Conservation (phyloP, 208 protist species). For the Borovskyia barvae region DNA sequence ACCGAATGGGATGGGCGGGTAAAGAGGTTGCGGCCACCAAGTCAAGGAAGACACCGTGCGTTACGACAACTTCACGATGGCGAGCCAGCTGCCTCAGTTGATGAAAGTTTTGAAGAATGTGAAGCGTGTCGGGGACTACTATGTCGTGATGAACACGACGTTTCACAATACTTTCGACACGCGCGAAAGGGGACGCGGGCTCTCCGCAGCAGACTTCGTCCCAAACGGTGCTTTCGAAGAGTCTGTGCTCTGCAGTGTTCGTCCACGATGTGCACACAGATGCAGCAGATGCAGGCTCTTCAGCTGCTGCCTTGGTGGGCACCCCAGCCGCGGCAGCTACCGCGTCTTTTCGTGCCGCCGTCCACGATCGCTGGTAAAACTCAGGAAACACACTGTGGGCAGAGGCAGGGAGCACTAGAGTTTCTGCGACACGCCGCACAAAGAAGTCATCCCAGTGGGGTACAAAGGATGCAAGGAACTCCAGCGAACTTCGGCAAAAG, state of each 20-base stretch:
- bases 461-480: constrained; percentile 45
- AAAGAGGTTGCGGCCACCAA: constrained; percentile 33
- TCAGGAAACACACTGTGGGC: constrained; percentile 63
- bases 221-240: no score
- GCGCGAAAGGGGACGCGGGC: constrained; percentile 9
- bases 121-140: constrained; percentile 68
- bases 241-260: constrained; percentile 12
- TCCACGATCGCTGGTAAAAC: constrained; percentile 1
- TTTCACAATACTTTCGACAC: constrained; percentile 41
- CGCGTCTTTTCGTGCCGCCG: not conserved
- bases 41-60: constrained; percentile 70
- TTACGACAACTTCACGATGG: constrained; percentile 77
- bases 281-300: not conserved
- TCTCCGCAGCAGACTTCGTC: not conserved
- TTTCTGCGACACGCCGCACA: constrained; percentile 44
- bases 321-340: not conserved
- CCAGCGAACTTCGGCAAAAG: constrained; percentile 41
- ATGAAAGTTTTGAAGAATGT: constrained; percentile 47
- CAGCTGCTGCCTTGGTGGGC: not conserved
- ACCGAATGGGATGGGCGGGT: constrained; percentile 39
- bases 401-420: constrained; percentile 52
- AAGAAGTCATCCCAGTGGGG: constrained; percentile 64
- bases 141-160: constrained; percentile 58
- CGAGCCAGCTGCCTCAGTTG: constrained; percentile 60
- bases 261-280: constrained; percentile 23